Conservation (phyloP, 73 alveolate genomes). For the Paraurostyla sp. region DNA sequence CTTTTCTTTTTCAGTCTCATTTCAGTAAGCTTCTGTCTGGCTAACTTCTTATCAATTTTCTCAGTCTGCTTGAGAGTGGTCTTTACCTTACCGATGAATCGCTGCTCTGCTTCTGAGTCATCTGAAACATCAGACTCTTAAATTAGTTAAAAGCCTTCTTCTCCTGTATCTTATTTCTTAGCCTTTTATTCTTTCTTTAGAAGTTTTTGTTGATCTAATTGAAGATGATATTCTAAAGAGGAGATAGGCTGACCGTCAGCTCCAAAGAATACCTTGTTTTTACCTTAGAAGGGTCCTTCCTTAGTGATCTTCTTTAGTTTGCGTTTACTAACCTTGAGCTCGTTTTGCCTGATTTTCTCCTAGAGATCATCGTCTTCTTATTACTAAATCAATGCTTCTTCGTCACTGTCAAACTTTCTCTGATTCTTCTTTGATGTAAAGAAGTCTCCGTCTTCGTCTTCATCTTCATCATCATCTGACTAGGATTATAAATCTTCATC, state of each 20-base stretch:
- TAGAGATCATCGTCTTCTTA: neutral
- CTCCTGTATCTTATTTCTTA: neutral
- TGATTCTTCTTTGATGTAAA: constrained; percentile 53
- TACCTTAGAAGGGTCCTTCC: constrained; percentile 67
- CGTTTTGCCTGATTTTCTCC: neutral
- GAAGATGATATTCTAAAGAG: constrained; percentile 36
- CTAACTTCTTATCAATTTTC: constrained; percentile 17
- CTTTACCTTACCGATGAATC: constrained; percentile 20
- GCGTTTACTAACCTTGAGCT: constrained; percentile 35
- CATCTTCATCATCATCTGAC: neutral
- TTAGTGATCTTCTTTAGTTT: constrained; percentile 63
- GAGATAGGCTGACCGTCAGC: constrained; percentile 63
- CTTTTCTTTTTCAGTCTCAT: constrained; percentile 51
- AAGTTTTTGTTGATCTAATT: neutral
- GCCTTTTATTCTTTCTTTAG: neutral
- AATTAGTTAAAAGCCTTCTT: neutral
- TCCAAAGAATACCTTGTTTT: constrained; percentile 61
- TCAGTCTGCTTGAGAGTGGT: neutral
- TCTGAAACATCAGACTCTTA: constrained; percentile 20
- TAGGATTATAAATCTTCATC: neutral
- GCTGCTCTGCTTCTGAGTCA: constrained; percentile 18
- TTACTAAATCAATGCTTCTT: neutral
- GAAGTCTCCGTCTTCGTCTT: constrained; percentile 64
- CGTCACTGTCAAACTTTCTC: constrained; percentile 51
- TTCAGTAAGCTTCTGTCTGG: constrained; percentile 58